Percentiles rank a stretch among this genome's conserved stretches.
Evolutionary conservation across 768 basidiomycete species (phyloP).

Genomic region (Russula compacta): DNA sequence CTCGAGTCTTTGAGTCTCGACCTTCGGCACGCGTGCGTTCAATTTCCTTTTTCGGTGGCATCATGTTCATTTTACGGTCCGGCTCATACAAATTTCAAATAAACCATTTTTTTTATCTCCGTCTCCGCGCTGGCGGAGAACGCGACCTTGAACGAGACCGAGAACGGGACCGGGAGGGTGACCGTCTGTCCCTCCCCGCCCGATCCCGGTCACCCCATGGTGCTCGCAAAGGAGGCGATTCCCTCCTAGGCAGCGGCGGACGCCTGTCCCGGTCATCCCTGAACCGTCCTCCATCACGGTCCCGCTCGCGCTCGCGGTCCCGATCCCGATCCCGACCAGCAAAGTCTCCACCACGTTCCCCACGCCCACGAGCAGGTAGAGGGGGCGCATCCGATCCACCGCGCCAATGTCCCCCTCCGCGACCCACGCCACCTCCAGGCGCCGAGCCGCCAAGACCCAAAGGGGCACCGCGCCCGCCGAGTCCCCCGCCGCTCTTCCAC

Average conservation of each 20-base stretch:
- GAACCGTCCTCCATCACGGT: slow-evolving; percentile 27
- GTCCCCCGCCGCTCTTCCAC: slow-evolving; percentile 27
- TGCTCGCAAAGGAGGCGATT: slow-evolving; percentile 35
- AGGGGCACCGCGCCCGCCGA: slow-evolving; percentile 38
- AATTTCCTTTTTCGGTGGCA: not conserved
- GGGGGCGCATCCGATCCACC: slow-evolving; percentile 49
- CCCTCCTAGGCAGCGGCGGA: slow-evolving; percentile 31
- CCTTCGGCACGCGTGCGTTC: not conserved
- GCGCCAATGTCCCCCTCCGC: slow-evolving; percentile 64
- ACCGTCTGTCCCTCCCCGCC: slow-evolving; percentile 28
- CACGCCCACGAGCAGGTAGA: slow-evolving; percentile 30
- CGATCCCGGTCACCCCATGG: slow-evolving; percentile 32
- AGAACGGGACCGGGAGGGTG: slow-evolving; percentile 29
- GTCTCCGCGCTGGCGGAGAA: slow-evolving; percentile 34
- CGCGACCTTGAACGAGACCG: slow-evolving; percentile 29
- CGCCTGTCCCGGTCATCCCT: slow-evolving; percentile 44
- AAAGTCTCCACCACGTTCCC: slow-evolving; percentile 38
- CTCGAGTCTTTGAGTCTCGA: not conserved
- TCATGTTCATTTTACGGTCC: slow-evolving; percentile 1
- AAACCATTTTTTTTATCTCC: not conserved
- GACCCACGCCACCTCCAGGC: slow-evolving; percentile 31
- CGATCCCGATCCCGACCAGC: slow-evolving; percentile 24
- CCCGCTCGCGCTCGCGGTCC: slow-evolving; percentile 25
- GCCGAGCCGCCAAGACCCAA: slow-evolving; percentile 27
- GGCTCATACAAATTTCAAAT: not conserved